A percentile compares a stretch with the other conserved stretches of the same genome.
phyloP scores from a whole-genome alignment of 805 yeast species.

The Starmerella roubikii region DNA sequence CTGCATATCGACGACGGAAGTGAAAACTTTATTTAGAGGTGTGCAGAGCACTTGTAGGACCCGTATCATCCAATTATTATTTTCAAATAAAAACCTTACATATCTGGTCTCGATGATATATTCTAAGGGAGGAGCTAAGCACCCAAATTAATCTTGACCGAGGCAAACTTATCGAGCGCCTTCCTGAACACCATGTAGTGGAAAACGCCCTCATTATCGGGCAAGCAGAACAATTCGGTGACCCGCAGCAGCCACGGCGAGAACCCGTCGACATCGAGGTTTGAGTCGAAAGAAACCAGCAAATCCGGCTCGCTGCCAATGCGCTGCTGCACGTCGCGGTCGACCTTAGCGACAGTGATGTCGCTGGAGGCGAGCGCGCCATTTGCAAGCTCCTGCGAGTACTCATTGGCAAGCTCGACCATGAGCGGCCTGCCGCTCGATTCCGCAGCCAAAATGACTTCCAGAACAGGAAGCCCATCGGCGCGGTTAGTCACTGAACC shows the following conservation, averaged over 20 bases:
- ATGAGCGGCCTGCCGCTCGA: conserved; percentile 84
- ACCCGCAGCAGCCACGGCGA: conserved; percentile 97
- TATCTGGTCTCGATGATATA: no score
- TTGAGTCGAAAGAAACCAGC: conserved; percentile 72
- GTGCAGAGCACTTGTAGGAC: no score
- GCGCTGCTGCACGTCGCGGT: conserved; percentile 38
- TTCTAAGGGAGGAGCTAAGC: no score
- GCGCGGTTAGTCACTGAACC: neutral
- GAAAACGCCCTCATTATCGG: conserved; percentile 62
- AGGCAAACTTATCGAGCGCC: conserved; percentile 38
- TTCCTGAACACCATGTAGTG: conserved; percentile 65
- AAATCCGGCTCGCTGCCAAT: conserved; percentile 92
- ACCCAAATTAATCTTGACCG: conserved; percentile 80
- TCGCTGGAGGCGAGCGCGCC: conserved; percentile 51
- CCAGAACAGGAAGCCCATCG: conserved; percentile 27
- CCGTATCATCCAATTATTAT: no score
- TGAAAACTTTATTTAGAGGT: no score
- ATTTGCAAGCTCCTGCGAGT: conserved; percentile 57
- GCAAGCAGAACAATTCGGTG: conserved; percentile 82
- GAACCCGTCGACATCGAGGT: conserved; percentile 76
- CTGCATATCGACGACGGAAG: no score
- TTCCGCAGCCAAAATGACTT: conserved; percentile 51
- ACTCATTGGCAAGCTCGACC: conserved; percentile 73
- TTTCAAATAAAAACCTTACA: no score
- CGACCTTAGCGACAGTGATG: conserved; percentile 60